These are phyloP conservation scores for Annulohypoxylon maeteangense DNA, from an alignment of 495 filamentous ascomycete species.

Conservation along the genomic window DNA sequence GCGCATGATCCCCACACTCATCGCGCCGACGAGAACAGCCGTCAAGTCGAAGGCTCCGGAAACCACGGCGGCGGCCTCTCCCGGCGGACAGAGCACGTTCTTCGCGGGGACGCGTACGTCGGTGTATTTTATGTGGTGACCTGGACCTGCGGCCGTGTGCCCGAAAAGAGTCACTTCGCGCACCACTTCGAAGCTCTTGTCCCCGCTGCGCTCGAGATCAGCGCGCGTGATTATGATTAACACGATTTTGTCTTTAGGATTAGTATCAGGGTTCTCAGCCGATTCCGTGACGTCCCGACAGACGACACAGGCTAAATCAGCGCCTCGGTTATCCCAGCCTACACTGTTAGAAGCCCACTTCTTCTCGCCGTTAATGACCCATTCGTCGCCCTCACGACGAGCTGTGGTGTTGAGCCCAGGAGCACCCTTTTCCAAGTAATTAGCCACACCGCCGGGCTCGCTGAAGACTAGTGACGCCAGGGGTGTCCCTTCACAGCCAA, in stretches of 20 bases:
- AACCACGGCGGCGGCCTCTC: slow-evolving; percentile 53
- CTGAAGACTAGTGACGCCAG: slow-evolving; percentile 63
- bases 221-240: slow-evolving; percentile 61
- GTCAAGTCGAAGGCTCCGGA: slow-evolving; percentile 55
- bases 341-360: slow-evolving; percentile 66
- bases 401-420: slow-evolving; percentile 62
- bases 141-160: slow-evolving; percentile 56
- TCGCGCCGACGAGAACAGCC: slow-evolving; percentile 63
- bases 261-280: slow-evolving; percentile 25
- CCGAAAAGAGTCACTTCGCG: slow-evolving; percentile 55
- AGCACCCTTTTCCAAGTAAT: slow-evolving; percentile 62
- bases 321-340: slow-evolving; percentile 64
- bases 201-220: slow-evolving; percentile 54
- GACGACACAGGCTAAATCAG: slow-evolving; percentile 64
- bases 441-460: slow-evolving; percentile 63
- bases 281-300: slow-evolving; percentile 55
- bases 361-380: slow-evolving; percentile 67
- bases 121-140: slow-evolving; percentile 60
- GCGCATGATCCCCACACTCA: slow-evolving; percentile 64
- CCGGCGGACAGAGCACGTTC: slow-evolving; percentile 59
- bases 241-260: slow-evolving; percentile 56
- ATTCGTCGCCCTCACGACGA: slow-evolving; percentile 60
- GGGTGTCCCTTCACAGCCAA: slow-evolving; percentile 57
- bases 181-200: slow-evolving; percentile 55
- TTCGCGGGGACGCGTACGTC: slow-evolving; percentile 58